A percentile compares a stretch with the other conserved stretches of the same genome.
These are phyloP conservation scores for Cystoisospora suis DNA, from an alignment of 169 alveolate species.

Conservation along the genomic window DNA sequence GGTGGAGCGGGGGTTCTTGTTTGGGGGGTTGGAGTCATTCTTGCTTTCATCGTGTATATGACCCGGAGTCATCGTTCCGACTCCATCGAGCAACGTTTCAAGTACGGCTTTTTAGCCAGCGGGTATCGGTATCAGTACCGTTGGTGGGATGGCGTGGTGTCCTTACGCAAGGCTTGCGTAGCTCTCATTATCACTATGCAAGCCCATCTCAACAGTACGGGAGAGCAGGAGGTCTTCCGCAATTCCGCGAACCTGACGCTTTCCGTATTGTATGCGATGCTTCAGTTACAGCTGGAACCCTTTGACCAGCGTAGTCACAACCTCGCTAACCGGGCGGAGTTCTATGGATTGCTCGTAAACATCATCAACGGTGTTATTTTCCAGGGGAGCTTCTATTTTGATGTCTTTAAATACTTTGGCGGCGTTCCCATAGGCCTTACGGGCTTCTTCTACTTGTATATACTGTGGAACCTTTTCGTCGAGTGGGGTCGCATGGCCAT, in stretches of 20 bases:
- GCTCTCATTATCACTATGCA: constrained; percentile 56
- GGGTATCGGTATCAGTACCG: constrained; percentile 64
- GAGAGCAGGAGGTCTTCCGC: constrained; percentile 65
- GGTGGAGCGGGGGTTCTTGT: constrained; percentile 48
- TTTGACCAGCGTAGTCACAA: constrained; percentile 66
- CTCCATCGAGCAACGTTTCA: constrained; percentile 38
- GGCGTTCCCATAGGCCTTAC: constrained; percentile 50
- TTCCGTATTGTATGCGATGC: constrained; percentile 33
- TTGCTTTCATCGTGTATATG: constrained; percentile 51
- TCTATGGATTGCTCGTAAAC: constrained; percentile 55
- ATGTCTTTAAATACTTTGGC: constrained; percentile 60
- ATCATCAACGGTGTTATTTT: constrained; percentile 54
- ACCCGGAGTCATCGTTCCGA: constrained; percentile 44
- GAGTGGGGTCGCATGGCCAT: constrained; percentile 69
- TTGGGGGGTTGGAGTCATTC: constrained; percentile 57
- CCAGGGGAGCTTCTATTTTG: constrained; percentile 64
- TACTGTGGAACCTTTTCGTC: constrained; percentile 66
- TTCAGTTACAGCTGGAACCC: constrained; percentile 65
- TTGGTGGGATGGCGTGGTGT: constrained; percentile 59
- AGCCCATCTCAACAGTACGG: constrained; percentile 48
- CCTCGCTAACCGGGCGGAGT: constrained; percentile 62
- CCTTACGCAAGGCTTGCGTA: constrained; percentile 52
- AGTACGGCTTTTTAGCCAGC: constrained; percentile 57
- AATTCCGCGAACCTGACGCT: constrained; percentile 59
- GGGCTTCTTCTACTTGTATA: constrained; percentile 51